Percentiles rank a stretch among this genome's conserved stretches.
phyloP scores from a whole-genome alignment of 331 rosid genomes.

The Pyrus hybrid region DNA sequence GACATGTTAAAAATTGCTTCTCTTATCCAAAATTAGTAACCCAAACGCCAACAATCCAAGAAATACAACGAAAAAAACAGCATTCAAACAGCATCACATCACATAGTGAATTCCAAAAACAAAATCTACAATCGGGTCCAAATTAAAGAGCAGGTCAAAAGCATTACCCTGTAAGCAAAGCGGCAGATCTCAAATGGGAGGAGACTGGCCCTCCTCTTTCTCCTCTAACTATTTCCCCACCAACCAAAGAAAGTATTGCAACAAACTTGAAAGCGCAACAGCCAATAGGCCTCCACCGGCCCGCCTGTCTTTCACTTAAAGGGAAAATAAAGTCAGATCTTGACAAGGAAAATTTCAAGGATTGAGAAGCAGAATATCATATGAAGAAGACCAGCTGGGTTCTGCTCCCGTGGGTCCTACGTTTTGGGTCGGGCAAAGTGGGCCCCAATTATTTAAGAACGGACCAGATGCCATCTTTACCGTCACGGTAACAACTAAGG shows the following conservation, averaged over 20 bases:
- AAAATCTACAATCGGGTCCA: background rate
- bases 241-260: slow-evolving; percentile 23
- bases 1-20: slow-evolving; percentile 6
- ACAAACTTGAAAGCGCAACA: background rate
- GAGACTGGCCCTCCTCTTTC: slow-evolving; percentile 2
- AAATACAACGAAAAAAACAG: background rate
- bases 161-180: slow-evolving; percentile 43
- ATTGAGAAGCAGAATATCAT: slow-evolving; percentile 9
- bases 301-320: background rate
- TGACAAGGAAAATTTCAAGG: slow-evolving; percentile 31
- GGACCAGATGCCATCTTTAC: background rate
- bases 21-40: background rate
- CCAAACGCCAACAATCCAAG: background rate
- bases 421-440: slow-evolving; percentile 22
- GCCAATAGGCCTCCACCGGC: background rate
- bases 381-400: slow-evolving; percentile 54
- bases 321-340: slow-evolving; percentile 50
- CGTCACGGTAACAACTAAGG: background rate
- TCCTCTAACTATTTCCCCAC: slow-evolving; percentile 10
- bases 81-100: background rate
- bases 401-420: slow-evolving; percentile 31
- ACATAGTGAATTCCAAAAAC: background rate
- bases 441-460: slow-evolving; percentile 29
- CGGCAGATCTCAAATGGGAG: slow-evolving; percentile 52
- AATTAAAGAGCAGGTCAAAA: slow-evolving; percentile 14